Base-by-base conservation (phyloP, 495 filamentous ascomycete species). In the Chaetomium fimeti region DNA sequence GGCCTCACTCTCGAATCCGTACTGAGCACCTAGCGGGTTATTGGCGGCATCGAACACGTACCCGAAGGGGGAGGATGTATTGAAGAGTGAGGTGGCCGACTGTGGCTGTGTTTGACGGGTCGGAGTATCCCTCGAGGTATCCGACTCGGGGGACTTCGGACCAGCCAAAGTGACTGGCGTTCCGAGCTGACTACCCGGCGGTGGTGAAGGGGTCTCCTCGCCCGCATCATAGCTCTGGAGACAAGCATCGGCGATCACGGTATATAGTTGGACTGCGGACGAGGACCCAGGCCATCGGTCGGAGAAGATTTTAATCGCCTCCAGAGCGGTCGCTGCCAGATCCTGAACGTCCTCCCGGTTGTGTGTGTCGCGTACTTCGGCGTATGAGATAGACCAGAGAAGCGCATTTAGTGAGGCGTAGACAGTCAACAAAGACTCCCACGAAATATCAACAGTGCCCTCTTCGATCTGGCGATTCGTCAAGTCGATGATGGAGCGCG, bases 231-330 rank as follows among this genome's bases (percentile, higher is more conserved):
- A 98, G 65, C 89, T 89, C 71, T 88, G 90, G 68, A 97, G 76
- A 67, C 90, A 92, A 22, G 92, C 92, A 53, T 81, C 82, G n/a
- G 93, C 86, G 32, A 98, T 83, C 59, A 87, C 90, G 18, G 78
- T 76, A 72, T 96, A 97, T 25, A 97, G 82, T 66, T 91, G 81
- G 12, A 88, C 82, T 18, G 92, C 92, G n/a, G 90, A 89, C 56
- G 86, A 82, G 12, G 92, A 90, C 27, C 93, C 93, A 0, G 93
- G 93, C 93, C 93, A 96, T 28, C 91, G 84, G 68, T 91, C 87
- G 2, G 89, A 87, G 58, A 91, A 88, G 53, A 85, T 84, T 24
- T 84, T 77, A 57, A 98, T 88, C 16, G 87, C 85, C 60, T 93
- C 88, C 36, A 96, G 71, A 5, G 89, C 89, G 40, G 84, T 83